Conservation (phyloP, 2,329 filamentous ascomycete species). For the Xylariaceae sp. region DNA sequence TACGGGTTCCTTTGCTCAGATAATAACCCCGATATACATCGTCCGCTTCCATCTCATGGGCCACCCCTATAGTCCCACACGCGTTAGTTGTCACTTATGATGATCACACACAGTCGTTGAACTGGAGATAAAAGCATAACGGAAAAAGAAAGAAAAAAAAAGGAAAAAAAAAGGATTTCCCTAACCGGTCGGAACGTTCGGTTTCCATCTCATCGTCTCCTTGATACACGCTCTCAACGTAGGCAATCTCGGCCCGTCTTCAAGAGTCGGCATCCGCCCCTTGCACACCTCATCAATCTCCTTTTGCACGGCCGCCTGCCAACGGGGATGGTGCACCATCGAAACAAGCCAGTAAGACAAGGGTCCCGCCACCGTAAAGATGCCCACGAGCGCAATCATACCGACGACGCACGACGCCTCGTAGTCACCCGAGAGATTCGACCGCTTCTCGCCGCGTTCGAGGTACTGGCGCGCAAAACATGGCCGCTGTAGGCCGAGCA, state of each 20-base stretch:
- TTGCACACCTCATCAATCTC: slow-evolving; percentile 41
- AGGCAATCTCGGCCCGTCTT: slow-evolving; percentile 39
- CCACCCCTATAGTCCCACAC: slow-evolving; percentile 36
- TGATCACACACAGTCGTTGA: background rate
- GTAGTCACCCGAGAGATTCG: slow-evolving; percentile 29
- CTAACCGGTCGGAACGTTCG: slow-evolving; percentile 40
- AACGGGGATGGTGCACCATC: slow-evolving; percentile 45
- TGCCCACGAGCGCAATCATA: slow-evolving; percentile 36
- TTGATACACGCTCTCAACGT: slow-evolving; percentile 43
- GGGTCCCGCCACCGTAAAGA: slow-evolving; percentile 35
- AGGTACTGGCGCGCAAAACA: slow-evolving; percentile 40
- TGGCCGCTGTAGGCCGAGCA: slow-evolving; percentile 34
- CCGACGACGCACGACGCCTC: slow-evolving; percentile 33
- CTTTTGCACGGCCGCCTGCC: slow-evolving; percentile 40
- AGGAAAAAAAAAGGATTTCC: background rate
- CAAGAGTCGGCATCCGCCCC: slow-evolving; percentile 39
- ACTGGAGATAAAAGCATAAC: too few species aligned
- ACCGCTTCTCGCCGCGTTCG: slow-evolving; percentile 32
- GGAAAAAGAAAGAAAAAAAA: too few species aligned
- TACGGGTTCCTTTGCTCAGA: slow-evolving; percentile 43
- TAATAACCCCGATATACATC: slow-evolving; percentile 44
- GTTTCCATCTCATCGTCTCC: slow-evolving; percentile 40
- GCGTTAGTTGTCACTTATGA: slow-evolving; percentile 7
- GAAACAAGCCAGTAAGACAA: slow-evolving; percentile 36
- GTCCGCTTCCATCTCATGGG: slow-evolving; percentile 46